Conservation (phyloP, 2,329 filamentous ascomycete species). For the Botrytis tulipae region DNA sequence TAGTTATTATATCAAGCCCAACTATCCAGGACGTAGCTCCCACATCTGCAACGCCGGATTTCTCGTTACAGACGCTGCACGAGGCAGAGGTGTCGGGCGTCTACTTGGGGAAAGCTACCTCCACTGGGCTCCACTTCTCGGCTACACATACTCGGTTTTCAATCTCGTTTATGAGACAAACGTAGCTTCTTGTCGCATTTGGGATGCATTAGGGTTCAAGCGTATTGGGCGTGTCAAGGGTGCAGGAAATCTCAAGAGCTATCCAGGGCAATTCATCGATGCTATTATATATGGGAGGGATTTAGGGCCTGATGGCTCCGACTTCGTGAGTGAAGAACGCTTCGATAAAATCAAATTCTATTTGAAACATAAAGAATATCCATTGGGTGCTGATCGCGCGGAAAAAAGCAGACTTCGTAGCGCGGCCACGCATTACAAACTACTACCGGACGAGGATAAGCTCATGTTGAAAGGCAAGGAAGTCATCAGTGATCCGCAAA, state of each 20-base stretch:
- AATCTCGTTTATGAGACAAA: constrained; percentile 76
- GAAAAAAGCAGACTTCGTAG: constrained; percentile 94
- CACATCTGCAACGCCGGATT: constrained; percentile 70
- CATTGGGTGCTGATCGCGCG: constrained; percentile 85
- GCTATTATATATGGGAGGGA: constrained; percentile 64
- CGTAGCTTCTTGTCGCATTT: constrained; percentile 67
- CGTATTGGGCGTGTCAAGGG: constrained; percentile 64
- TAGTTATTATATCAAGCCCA: constrained; percentile 72
- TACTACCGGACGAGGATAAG: constrained; percentile 61
- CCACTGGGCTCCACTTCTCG: constrained; percentile 57
- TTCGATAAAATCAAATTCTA: constrained; percentile 99
- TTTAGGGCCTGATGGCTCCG: constrained; percentile 61
- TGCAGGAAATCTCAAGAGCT: constrained; percentile 52
- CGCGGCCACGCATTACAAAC: constrained; percentile 92
- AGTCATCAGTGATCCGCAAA: constrained; percentile 84
- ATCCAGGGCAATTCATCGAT: constrained; percentile 52
- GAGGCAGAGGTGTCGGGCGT: constrained; percentile 55
- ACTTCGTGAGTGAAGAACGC: constrained; percentile 88
- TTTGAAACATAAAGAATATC: constrained; percentile 91
- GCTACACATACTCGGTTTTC: constrained; percentile 72
- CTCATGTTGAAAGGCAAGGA: constrained; percentile 98
- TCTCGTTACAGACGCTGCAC: constrained; percentile 53
- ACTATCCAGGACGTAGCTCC: constrained; percentile 70
- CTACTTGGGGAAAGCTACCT: constrained; percentile 57
- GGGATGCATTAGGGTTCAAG: constrained; percentile 73